Evolutionary conservation across 2,329 filamentous ascomycete species (phyloP).

Genomic region (Reticulascus tulasneorum): DNA sequence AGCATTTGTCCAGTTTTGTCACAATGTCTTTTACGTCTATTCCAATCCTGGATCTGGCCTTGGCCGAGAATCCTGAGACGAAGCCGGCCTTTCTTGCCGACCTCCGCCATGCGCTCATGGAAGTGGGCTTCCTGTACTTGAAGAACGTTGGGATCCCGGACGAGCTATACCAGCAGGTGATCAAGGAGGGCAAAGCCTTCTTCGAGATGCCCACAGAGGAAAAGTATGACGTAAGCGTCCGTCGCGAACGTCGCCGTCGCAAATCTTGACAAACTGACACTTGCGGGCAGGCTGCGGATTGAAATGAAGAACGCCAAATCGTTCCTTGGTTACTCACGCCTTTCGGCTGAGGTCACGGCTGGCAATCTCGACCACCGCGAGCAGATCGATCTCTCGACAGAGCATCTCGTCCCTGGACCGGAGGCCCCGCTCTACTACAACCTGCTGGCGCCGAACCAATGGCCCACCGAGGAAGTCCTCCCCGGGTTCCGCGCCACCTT

Average conservation of each 20-base stretch:
- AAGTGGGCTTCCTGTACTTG: conserved; percentile 86
- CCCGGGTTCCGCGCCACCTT: conserved; percentile 67
- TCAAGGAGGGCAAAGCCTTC: conserved; percentile 65
- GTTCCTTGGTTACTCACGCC: conserved; percentile 66
- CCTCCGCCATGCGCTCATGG: conserved; percentile 71
- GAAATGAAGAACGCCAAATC: conserved; percentile 72
- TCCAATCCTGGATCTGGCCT: conserved; percentile 72
- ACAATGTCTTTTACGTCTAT: conserved; percentile 69
- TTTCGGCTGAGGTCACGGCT: conserved; percentile 68
- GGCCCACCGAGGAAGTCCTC: conserved; percentile 62
- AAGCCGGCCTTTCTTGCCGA: conserved; percentile 70
- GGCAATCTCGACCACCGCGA: conserved; percentile 75
- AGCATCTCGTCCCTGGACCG: conserved; percentile 62
- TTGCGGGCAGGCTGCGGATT: conserved; percentile 49
- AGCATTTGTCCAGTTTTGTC: no score
- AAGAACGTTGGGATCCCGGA: conserved; percentile 72
- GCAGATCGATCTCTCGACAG: conserved; percentile 81
- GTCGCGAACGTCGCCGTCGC: neutral
- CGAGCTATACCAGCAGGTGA: conserved; percentile 60
- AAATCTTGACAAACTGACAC: conserved; percentile 2
- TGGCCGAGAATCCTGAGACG: conserved; percentile 57
- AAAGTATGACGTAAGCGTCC: conserved; percentile 49
- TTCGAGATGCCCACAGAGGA: conserved; percentile 74
- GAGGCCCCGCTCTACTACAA: conserved; percentile 68
- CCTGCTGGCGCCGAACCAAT: conserved; percentile 74